Evolutionary conservation across 2,329 filamentous ascomycete genomes (phyloP).

Genomic region (Alternaria infectoria): DNA sequence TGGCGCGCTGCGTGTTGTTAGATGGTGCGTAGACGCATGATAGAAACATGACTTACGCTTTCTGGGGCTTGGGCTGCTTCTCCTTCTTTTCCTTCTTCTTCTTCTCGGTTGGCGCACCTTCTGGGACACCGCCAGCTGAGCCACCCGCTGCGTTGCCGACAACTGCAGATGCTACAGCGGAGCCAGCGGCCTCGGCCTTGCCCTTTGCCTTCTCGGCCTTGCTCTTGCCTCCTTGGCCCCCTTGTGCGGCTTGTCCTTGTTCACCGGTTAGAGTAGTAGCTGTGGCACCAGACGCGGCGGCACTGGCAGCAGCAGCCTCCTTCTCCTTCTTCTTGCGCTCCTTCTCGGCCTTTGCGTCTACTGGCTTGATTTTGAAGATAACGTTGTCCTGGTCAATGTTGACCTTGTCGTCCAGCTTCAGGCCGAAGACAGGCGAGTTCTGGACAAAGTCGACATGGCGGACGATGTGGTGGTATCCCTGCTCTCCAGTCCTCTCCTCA

Average conservation of each 20-base stretch:
- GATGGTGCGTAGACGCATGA: background rate
- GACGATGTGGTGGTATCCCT: conserved; percentile 89
- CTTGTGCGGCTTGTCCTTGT: conserved; percentile 30
- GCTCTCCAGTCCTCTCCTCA: conserved; percentile 87
- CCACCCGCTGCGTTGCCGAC: conserved; percentile 47
- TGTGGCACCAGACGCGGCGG: conserved; percentile 59
- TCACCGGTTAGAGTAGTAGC: conserved; percentile 45
- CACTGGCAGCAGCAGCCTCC: conserved; percentile 63
- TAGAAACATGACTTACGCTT: conserved; percentile 41
- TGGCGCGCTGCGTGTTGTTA: conserved; percentile 51
- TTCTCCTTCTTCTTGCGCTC: conserved; percentile 97
- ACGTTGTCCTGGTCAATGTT: conserved; percentile 79
- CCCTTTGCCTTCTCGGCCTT: conserved; percentile 56
- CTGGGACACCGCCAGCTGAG: conserved; percentile 41
- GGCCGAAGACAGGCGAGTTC: conserved; percentile 75
- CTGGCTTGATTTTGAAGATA: conserved; percentile 84
- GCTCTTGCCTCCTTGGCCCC: conserved; percentile 52
- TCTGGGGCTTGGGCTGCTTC: conserved; percentile 77
- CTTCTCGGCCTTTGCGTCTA: conserved; percentile 94
- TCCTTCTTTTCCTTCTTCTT: conserved; percentile 86
- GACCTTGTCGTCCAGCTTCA: conserved; percentile 79
- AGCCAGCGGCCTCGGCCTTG: conserved; percentile 61
- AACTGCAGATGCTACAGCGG: conserved; percentile 57
- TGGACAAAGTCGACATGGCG: conserved; percentile 94
- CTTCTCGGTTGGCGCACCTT: conserved; percentile 56